These are phyloP conservation scores for Fusarium staphyleae DNA, from an alignment of 2,329 filamentous ascomycete species.

Conservation along the genomic window DNA sequence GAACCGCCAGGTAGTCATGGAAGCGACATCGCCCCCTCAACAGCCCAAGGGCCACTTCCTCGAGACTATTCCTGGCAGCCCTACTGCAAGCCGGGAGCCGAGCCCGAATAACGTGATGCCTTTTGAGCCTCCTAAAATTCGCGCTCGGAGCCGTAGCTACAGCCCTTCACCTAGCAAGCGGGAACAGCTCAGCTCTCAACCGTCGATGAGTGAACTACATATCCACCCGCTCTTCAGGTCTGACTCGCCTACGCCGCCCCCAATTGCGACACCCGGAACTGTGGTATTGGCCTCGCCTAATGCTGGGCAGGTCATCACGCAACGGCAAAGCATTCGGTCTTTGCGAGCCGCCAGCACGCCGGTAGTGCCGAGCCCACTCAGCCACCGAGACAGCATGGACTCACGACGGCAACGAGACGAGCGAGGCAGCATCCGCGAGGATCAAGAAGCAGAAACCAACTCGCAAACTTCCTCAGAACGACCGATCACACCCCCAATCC, in stretches of 20 bases:
- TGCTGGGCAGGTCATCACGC: constrained; percentile 68
- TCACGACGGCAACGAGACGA: constrained; percentile 31
- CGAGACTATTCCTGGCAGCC: constrained; percentile 75
- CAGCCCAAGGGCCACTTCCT: constrained; percentile 60
- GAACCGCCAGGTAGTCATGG: constrained; percentile 64
- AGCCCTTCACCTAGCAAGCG: constrained; percentile 52
- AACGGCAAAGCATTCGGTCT: constrained; percentile 58
- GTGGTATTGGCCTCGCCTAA: constrained; percentile 74
- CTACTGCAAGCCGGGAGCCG: constrained; percentile 68
- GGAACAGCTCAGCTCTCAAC: constrained; percentile 39
- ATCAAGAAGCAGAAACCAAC: constrained; percentile 35
- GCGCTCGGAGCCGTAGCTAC: constrained; percentile 59
- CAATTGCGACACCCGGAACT: constrained; percentile 71
- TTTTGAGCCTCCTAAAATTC: constrained; percentile 56
- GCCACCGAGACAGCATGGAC: constrained; percentile 58
- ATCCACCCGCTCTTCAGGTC: constrained; percentile 82
- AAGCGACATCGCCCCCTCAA: constrained; percentile 54
- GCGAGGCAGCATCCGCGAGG: constrained; percentile 37
- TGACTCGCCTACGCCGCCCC: constrained; percentile 72
- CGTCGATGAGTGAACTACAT: constrained; percentile 64
- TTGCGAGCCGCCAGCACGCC: constrained; percentile 64
- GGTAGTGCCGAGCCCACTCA: constrained; percentile 55
- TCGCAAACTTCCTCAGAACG: constrained; percentile 47
- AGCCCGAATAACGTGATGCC: constrained; percentile 69
- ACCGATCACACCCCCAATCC: constrained; percentile 66